These are phyloP conservation scores for Psilocybe mexicana DNA, from an alignment of 1,284 basidiomycete genomes.

Conservation along the genomic window DNA sequence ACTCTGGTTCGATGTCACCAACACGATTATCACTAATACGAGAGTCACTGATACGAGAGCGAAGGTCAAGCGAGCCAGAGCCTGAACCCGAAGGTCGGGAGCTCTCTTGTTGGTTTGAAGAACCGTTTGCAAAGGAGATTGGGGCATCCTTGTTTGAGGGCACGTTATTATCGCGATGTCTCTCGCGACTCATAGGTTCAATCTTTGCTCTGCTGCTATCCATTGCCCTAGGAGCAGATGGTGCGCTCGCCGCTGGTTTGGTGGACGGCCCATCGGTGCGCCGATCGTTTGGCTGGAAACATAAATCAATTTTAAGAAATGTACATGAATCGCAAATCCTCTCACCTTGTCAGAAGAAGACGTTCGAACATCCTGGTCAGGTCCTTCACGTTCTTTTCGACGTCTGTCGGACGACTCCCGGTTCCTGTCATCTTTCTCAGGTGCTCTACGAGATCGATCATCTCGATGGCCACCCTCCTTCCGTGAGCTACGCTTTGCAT, in stretches of 20 bases:
- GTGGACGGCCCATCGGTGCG: constrained; percentile 57
- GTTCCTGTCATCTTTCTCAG: constrained; percentile 71
- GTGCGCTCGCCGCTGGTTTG: constrained; percentile 55
- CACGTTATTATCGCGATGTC: constrained; percentile 26
- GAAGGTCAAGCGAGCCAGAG: constrained; percentile 43
- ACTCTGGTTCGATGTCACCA: constrained; percentile 43
- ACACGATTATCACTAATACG: constrained; percentile 52
- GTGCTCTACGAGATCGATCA: constrained; percentile 61
- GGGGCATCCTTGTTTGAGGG: constrained; percentile 14
- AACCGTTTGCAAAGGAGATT: constrained; percentile 1
- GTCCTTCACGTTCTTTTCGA: constrained; percentile 59
- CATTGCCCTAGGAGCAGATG: constrained; percentile 66
- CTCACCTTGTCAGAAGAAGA: constrained; percentile 48
- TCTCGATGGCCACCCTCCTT: constrained; percentile 70
- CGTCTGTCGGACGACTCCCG: constrained; percentile 66
- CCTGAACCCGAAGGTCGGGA: constrained; percentile 22
- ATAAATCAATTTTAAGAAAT: neutral
- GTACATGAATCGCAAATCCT: neutral
- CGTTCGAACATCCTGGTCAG: constrained; percentile 49
- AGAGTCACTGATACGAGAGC: constrained; percentile 67
- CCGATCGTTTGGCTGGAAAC: constrained; percentile 51
- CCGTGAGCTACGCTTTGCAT: constrained; percentile 70
- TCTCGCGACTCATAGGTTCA: constrained; percentile 39
- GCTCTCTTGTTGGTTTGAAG: constrained; percentile 24
- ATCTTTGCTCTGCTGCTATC: constrained; percentile 38